Conservation (phyloP, 2,329 filamentous ascomycete genomes). For the Cercospora zeina region DNA sequence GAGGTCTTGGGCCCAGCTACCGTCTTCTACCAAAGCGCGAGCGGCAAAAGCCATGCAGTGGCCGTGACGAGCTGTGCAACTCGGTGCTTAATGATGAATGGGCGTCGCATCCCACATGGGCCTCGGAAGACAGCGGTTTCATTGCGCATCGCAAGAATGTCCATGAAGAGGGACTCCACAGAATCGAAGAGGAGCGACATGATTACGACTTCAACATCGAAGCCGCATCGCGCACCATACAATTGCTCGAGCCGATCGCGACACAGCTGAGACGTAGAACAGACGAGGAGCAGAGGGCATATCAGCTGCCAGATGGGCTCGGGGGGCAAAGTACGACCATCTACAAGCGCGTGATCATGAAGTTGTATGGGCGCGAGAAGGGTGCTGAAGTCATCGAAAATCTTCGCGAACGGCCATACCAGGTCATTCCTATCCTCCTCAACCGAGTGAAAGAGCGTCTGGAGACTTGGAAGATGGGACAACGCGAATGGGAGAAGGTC, state of each 20-base stretch:
- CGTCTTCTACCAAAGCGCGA: conserved; percentile 87
- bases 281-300: conserved; percentile 62
- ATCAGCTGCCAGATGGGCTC: conserved; percentile 77
- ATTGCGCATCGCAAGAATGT: conserved; percentile 96
- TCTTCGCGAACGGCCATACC: conserved; percentile 79
- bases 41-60: conserved; percentile 86
- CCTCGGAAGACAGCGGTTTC: conserved; percentile 95
- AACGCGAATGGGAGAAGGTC: conserved; percentile 98
- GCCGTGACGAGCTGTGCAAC: conserved; percentile 90
- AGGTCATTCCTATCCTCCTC: conserved; percentile 84
- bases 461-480: conserved; percentile 95
- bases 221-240: conserved; percentile 89
- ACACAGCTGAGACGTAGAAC: conserved; percentile 83
- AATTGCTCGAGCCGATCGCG: conserved; percentile 90
- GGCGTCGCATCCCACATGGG: conserved; percentile 98
- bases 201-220: conserved; percentile 99
- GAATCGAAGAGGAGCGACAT: conserved; percentile 96
- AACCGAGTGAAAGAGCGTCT: conserved; percentile 91
- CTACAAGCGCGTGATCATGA: conserved; percentile 95
- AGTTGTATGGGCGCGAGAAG: conserved; percentile 84
- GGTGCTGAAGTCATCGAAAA: conserved; percentile 84
- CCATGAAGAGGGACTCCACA: conserved; percentile 88
- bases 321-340: conserved; percentile 94
- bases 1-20: conserved; percentile 94
- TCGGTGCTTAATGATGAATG: conserved; percentile 95